Base-by-base conservation (phyloP, 176 grass and related monocot genomes). In the Bonia amplexicaulis region DNA sequence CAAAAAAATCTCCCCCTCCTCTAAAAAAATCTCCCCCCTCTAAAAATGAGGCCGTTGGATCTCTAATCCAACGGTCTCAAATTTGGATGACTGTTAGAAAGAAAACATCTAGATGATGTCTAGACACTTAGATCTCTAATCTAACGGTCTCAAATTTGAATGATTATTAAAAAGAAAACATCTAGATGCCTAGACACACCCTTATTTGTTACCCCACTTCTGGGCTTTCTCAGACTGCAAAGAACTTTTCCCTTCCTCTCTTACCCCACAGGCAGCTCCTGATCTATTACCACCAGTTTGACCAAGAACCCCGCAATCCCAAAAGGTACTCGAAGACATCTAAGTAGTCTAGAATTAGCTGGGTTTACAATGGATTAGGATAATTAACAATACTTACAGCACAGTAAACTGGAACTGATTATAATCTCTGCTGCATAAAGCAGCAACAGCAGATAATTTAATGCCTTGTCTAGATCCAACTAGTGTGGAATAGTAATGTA, bases 391-490 rank as follows among this genome's bases (percentile, higher is more conserved):
- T 20, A 35, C 39, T 61, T 23, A 70, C 37, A 67, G 12, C 51
- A 37, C 17, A 23, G 7, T 85, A 79, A 79, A 79, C 7, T 78
- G 42, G 61, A 48, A 55, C 35, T 57, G 68, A 75, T 11, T 75
- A 57, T 74, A 87, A 87, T 73, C 62, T 27, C 26, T 87, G 78
- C 15, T 76, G 27, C 6, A 3, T 76, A 82, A 87, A 76, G 85
- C 75, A 60, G 40, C 37, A 82, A 69, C 78, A 87, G 7, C 70
- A 81, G 37, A 58, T 82, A 82, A 78, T 87, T 76, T 82, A 82
- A 76, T 82, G 48, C 61, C 1, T 58, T 69, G 61, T 40, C 14
- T 39, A 23, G 42, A 61, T 79, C 66, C 84, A 85, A 85, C 65
- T 25, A 62, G 33, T 44, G 41, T 71, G 66, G 40, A 78, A 35